Conservation (phyloP, 257 asterid species). For the Scutellaria barbata region DNA sequence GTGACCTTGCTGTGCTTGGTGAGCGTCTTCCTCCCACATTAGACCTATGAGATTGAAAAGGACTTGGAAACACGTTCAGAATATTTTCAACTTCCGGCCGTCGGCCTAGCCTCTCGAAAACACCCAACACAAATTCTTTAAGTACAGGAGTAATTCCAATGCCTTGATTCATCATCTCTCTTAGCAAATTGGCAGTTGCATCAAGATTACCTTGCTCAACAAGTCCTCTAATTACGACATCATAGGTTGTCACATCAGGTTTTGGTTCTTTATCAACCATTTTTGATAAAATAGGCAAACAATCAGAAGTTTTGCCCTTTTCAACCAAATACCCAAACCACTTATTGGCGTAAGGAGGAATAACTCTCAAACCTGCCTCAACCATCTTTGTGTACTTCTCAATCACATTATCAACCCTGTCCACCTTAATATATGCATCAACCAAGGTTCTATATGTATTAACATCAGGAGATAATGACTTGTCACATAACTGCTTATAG, state of each 20-base stretch:
- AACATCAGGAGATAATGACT: constrained; percentile 80
- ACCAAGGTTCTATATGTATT: constrained; percentile 69
- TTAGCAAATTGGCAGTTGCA: constrained; percentile 46
- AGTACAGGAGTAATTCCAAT: constrained; percentile 63
- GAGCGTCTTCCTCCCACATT: constrained; percentile 37
- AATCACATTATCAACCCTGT: constrained; percentile 57
- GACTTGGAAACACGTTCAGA: constrained; percentile 42
- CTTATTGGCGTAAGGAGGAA: constrained; percentile 73
- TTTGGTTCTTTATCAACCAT: constrained; percentile 82
- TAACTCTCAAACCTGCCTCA: constrained; percentile 78
- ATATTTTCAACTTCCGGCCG: constrained; percentile 60
- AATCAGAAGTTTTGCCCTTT: constrained; percentile 65
- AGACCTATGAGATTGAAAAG: constrained; percentile 42
- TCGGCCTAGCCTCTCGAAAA: constrained; percentile 61
- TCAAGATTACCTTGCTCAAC: constrained; percentile 55
- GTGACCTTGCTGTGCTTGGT: constrained; percentile 35
- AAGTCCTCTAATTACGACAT: constrained; percentile 69
- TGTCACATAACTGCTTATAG: constrained; percentile 53
- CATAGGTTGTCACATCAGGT: constrained; percentile 81
- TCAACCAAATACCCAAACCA: constrained; percentile 78
- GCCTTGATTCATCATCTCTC: constrained; percentile 62
- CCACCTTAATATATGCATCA: constrained; percentile 68
- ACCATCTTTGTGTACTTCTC: constrained; percentile 78
- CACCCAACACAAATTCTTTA: constrained; percentile 57
- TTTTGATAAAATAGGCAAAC: constrained; percentile 65